Evolutionary conservation across 2,329 filamentous ascomycete genomes (phyloP), one percentile per base, ranked within the genome.

Genomic region (Talaromyces islandicus): DNA sequence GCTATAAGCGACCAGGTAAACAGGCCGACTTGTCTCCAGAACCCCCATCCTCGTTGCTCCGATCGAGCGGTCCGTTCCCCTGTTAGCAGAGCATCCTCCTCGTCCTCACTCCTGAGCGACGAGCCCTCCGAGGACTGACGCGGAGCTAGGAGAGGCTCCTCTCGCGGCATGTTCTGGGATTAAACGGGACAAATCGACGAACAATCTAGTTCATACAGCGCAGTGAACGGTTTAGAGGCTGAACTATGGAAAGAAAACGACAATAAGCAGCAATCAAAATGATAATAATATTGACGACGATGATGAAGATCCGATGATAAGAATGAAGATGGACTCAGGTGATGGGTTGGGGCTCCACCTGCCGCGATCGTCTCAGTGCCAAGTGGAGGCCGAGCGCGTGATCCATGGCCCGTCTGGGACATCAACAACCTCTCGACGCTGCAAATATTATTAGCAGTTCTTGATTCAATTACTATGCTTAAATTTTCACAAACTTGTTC

Each of bases 1-100:
- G 92, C 91, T 25, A 93, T 67, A 17, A 94, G 75, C 5, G 92
- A 91, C 92, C 92, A 96, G 54, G 83, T 76, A 71, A 96, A 92
- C 64, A 96, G 78, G 25, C 88, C 83, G 57, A 90, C 74, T 71
- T 97, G 91, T 63, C 89, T 85, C 85, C 85, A 89, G 70, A 83
- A 81, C 59, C 83, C 73, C 73, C 84, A 83, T 61, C 73, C 74
- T 58, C 77, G 74, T 52, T 70, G 67, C 56, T 67, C 63, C 57
- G 66, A 63, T 27, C 63, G 53, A 41, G 50, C 24, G 5, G 68
- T 71, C n/a, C 69, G 73, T 68, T 86, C 73, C 64, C 87, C 81
- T 41, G 85, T 83, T 60, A 87, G 74, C 62, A 89, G 76, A 48
- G 83, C 83, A 68, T 88, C 83, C 73, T 87, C 85, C 73, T 87